Percentiles rank a stretch among this genome's conserved stretches.
Conservation (phyloP, 2,329 filamentous ascomycete species). For the Fusarium lateritium region DNA sequence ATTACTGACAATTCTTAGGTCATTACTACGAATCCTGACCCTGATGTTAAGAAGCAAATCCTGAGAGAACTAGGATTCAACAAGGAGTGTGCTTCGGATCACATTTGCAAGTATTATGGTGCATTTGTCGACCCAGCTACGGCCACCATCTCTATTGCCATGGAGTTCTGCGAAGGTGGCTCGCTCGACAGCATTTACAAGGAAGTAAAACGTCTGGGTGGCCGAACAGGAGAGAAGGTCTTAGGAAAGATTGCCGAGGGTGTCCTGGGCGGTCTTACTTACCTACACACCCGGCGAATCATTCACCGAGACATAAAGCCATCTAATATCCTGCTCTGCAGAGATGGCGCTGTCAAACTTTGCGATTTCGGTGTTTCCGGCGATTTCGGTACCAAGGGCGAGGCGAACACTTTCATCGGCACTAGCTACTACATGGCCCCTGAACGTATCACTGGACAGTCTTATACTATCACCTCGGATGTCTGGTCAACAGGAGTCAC, state of each 20-base stretch:
- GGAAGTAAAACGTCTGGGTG: conserved; percentile 95
- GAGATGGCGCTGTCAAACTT: conserved; percentile 93
- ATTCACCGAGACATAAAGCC: conserved; percentile 99
- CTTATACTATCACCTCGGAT: conserved; percentile 98
- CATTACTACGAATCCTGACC: conserved; percentile 97
- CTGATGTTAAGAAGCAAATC: conserved; percentile 98
- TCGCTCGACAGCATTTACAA: conserved; percentile 97
- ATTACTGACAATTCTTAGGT: conserved; percentile 71
- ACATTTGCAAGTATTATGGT: conserved; percentile 98
- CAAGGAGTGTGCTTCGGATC: conserved; percentile 94
- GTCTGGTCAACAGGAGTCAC: conserved; percentile 99
- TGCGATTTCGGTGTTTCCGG: conserved; percentile 99
- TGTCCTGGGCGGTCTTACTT: conserved; percentile 92
- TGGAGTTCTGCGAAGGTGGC: conserved; percentile 99
- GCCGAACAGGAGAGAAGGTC: conserved; percentile 96
- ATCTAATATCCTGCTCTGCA: conserved; percentile 94
- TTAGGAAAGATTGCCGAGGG: conserved; percentile 97
- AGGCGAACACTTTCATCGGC: conserved; percentile 98
- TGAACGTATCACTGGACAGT: conserved; percentile 96
- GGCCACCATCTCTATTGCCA: conserved; percentile 96
- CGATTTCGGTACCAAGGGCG: conserved; percentile 98
- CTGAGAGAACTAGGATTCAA: conserved; percentile 97
- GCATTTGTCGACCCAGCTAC: conserved; percentile 97
- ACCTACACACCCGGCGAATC: conserved; percentile 95
- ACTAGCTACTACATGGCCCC: conserved; percentile 99